Conservation (phyloP, 495 filamentous ascomycete genomes). For the Daldinia bambusicola region DNA sequence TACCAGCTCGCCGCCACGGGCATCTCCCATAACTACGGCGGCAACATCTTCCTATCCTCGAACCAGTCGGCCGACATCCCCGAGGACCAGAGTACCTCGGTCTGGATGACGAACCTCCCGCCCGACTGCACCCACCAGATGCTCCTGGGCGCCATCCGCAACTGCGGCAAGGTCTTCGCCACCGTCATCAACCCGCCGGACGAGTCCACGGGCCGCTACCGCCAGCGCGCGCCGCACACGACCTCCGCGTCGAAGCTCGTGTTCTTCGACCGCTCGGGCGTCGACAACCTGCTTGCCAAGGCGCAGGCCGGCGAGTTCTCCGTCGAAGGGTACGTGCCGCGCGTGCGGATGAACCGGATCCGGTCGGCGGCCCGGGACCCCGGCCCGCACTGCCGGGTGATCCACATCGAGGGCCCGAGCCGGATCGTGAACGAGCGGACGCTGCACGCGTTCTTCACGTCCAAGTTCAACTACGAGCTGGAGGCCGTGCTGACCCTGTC, state of each 20-base stretch:
- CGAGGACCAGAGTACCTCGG: conserved; percentile 44
- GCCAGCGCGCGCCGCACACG: background rate
- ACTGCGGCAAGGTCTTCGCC: conserved; percentile 52
- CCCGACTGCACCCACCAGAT: conserved; percentile 32
- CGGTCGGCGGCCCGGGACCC: conserved; percentile 18
- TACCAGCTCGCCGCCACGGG: conserved; percentile 16
- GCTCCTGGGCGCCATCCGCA: conserved; percentile 47
- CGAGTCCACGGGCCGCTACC: background rate
- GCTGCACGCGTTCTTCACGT: conserved; percentile 50
- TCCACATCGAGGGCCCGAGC: conserved; percentile 52
- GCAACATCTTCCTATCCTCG: conserved; percentile 35
- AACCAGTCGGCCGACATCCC: conserved; percentile 51
- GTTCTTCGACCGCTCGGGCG: conserved; percentile 50
- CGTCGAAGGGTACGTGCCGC: conserved; percentile 33
- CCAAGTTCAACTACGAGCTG: conserved; percentile 55
- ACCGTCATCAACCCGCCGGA: conserved; percentile 50
- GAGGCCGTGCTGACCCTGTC: conserved; percentile 51
- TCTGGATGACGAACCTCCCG: conserved; percentile 53
- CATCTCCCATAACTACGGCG: conserved; percentile 46
- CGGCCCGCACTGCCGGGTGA: conserved; percentile 37
- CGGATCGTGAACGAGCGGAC: conserved; percentile 43
- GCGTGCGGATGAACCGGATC: conserved; percentile 37
- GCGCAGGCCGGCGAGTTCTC: conserved; percentile 23
- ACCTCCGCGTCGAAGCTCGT: conserved; percentile 52
- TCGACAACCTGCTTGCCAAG: conserved; percentile 27